Evolutionary conservation across 495 filamentous ascomycete genomes (phyloP).

Genomic region (Podospora conica): DNA sequence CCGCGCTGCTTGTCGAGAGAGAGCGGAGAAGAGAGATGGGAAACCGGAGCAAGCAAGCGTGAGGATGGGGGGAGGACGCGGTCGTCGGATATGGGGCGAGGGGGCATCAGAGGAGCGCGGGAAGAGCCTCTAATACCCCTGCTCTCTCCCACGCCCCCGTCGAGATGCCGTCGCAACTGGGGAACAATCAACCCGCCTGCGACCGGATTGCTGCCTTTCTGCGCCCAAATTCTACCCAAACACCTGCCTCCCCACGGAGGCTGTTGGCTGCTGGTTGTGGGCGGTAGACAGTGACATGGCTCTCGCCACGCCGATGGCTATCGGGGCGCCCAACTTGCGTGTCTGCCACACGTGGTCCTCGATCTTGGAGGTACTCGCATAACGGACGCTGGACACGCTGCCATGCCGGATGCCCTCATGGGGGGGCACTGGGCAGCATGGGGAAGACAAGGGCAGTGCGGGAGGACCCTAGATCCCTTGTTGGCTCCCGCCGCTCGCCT

Average conservation of each 20-base stretch:
- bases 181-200: constrained; percentile 8
- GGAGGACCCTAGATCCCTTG: neutral
- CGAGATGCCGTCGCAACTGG: constrained; percentile 4
- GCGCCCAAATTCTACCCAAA: constrained; percentile 11
- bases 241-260: constrained; percentile 7
- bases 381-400: constrained; percentile 1
- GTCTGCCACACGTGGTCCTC: neutral
- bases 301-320: neutral
- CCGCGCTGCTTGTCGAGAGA: neutral
- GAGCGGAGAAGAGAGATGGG: constrained; percentile 3
- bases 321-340: neutral
- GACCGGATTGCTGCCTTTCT: constrained; percentile 9
- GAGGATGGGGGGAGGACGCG: constrained; percentile 20
- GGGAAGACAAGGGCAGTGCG: neutral
- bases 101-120: constrained; percentile 4
- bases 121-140: constrained; percentile 21
- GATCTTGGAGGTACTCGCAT: constrained; percentile 5
- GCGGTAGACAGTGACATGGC: constrained; percentile 6
- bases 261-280: too few relatives aligned
- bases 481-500: neutral
- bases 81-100: constrained; percentile 24
- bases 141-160: neutral
- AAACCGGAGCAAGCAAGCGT: constrained; percentile 8
- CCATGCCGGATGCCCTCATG: neutral
- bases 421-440: neutral